phyloP scores from a whole-genome alignment of 331 rosid species.

The Quercus lobata region DNA sequence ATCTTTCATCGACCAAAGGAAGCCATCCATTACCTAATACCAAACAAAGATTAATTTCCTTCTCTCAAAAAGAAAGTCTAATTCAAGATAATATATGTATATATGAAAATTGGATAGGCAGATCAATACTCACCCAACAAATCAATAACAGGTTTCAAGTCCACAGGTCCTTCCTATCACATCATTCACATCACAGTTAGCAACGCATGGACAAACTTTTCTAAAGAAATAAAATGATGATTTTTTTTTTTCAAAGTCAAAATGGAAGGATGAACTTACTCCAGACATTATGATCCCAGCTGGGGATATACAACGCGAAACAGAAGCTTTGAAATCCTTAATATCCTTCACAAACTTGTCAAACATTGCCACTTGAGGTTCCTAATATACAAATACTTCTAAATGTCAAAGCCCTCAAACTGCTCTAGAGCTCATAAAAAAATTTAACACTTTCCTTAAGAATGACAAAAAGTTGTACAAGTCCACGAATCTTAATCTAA shows the following conservation, averaged over 20 bases:
- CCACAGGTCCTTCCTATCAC: constrained; percentile 43
- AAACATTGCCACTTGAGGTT: constrained; percentile 3
- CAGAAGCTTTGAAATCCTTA: too few species aligned
- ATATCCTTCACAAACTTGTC: constrained; percentile 1
- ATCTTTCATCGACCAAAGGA: background rate
- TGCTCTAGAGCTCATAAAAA: background rate
- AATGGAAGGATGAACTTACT: constrained; percentile 8
- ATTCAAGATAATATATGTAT: background rate
- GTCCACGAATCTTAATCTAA: too few species aligned
- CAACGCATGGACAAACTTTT: background rate
- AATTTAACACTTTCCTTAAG: background rate
- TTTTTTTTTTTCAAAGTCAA: too few species aligned
- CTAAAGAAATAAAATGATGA: background rate
- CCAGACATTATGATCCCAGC: too few species aligned
- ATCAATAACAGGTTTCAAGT: constrained; percentile 63
- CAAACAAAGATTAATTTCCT: background rate
- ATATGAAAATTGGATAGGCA: background rate
- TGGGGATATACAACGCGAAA: too few species aligned
- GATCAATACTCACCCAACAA: constrained; percentile 57
- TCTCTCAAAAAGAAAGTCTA: background rate
- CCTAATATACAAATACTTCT: constrained; percentile 14
- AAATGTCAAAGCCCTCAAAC: background rate
- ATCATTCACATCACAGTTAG: constrained; percentile 23
- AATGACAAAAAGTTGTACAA: background rate
- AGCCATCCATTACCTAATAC: constrained; percentile 5